A percentile compares a stretch with the other conserved stretches of the same genome.
These are phyloP conservation scores for Centrapalus pauciflorus DNA, from an alignment of 129 eudicot genomes.

Conservation along the genomic window DNA sequence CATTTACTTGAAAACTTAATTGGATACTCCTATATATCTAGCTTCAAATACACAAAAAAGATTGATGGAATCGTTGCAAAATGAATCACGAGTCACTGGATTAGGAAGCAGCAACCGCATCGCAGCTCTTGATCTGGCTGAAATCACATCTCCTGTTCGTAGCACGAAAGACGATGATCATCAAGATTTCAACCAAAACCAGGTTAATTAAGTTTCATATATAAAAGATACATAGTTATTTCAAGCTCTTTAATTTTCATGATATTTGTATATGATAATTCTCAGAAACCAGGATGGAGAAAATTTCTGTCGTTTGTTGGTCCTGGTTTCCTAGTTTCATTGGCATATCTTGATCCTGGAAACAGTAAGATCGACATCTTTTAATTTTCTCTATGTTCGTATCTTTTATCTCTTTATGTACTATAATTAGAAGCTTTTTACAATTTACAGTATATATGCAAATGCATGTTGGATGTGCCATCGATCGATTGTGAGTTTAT, in stretches of 20 bases:
- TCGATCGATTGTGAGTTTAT: too few relatives aligned
- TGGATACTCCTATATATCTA: conserved; percentile 8
- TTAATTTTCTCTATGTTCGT: too few relatives aligned
- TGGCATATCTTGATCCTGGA: conserved; percentile 97
- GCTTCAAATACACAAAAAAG: neutral
- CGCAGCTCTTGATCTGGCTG: conserved; percentile 28
- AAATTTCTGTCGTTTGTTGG: conserved; percentile 72
- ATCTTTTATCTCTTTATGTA: neutral
- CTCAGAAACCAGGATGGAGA: conserved; percentile 82
- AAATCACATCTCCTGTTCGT: conserved; percentile 9
- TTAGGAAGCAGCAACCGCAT: conserved; percentile 61
- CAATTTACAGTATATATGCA: too few relatives aligned
- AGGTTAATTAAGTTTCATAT: conserved; percentile 16
- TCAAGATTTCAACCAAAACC: conserved; percentile 25
- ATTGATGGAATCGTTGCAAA: conserved; percentile 34
- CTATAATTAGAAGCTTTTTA: too few relatives aligned
- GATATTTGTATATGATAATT: neutral
- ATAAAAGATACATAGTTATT: too few relatives aligned
- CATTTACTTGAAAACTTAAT: neutral
- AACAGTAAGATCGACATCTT: conserved; percentile 43
- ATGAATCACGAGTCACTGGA: conserved; percentile 27
- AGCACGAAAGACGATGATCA: conserved; percentile 22
- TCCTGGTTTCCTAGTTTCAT: conserved; percentile 94
- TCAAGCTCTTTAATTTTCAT: too few relatives aligned
- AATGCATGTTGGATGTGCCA: too few relatives aligned